Evolutionary conservation across 345 rosid genomes (phyloP).

Genomic region (Pseudoturritis turrita): DNA sequence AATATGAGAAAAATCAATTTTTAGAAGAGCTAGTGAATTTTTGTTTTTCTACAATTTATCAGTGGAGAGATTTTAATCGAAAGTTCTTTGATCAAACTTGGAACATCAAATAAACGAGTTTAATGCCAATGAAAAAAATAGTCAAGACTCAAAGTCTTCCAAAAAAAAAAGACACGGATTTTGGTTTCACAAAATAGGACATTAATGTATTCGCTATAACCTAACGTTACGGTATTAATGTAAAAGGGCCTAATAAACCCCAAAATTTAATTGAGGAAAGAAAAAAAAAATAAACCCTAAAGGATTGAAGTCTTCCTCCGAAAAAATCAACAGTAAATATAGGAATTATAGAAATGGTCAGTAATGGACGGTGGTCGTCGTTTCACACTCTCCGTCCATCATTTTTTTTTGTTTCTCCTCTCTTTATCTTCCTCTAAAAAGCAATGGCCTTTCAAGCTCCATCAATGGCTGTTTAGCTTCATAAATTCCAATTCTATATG

Average conservation of each 20-base stretch:
- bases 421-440: conserved; percentile 19
- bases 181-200: background rate
- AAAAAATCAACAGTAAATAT: background rate
- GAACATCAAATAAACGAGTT: background rate
- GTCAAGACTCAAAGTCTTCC: background rate
- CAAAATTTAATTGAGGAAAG: background rate
- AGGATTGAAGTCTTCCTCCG: background rate
- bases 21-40: background rate
- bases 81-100: background rate
- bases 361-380: conserved; percentile 33
- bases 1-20: background rate
- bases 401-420: background rate
- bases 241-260: background rate
- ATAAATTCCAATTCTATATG: background rate
- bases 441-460: conserved; percentile 10
- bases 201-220: background rate
- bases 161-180: background rate
- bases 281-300: conserved; percentile 20
- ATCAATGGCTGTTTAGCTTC: conserved; percentile 21
- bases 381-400: conserved; percentile 31
- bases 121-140: background rate
- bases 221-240: background rate
- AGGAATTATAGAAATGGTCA: conserved; percentile 6
- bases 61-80: background rate
- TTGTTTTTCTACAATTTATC: background rate